Base-by-base conservation (phyloP, 2,329 filamentous ascomycete genomes). In the Colletotrichum sidae region DNA sequence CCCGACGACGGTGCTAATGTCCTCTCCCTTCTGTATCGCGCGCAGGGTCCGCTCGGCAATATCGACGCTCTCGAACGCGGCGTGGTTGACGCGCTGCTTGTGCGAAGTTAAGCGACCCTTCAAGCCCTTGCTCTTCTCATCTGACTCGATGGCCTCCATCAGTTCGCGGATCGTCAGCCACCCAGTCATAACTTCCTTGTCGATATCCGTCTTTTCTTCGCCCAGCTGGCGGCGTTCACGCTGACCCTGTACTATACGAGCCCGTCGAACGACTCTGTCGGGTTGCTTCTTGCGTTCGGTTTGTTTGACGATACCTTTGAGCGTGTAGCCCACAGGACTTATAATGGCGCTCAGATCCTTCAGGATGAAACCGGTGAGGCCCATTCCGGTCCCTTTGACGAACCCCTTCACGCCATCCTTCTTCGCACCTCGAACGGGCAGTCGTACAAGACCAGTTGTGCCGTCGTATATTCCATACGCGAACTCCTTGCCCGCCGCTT, bases 291-390 rank as follows among this genome's bases (percentile, higher is more conserved):
- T 75, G 41, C 88, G 84, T 67, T 84, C 79, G 1, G 82, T 75
- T 72, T 92, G 86, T 69, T 89, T 90, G 38, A 86, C 82, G 0
- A 90, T 72, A 0, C 90, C 90, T 71, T 91, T 90, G 67, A 90
- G 80, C 0, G 86, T 83, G 69, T 88, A 92, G 0, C 87, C 88
- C 3, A 88, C 69, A 0, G 88, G 87, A 0, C 88, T 87, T 1
- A 89, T 72, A 1, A 90, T 62, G 6, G 89, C 90, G 0, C 88
- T 82, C 6, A 90, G 80, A 55, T 89, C 85, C 73, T 92, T 92
- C 35, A 91, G 79, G 2, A 91, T 81, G 33, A 91, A 83, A 0
- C 89, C 88, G 1, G 84, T 86, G 8, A 91, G 69, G 1, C 89
- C 89, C 80, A 88, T 89, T 12, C 86, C 88, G 0, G 88, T 76